phyloP scores from a whole-genome alignment of 2,329 filamentous ascomycete species.

The Fusarium praegraminearum region DNA sequence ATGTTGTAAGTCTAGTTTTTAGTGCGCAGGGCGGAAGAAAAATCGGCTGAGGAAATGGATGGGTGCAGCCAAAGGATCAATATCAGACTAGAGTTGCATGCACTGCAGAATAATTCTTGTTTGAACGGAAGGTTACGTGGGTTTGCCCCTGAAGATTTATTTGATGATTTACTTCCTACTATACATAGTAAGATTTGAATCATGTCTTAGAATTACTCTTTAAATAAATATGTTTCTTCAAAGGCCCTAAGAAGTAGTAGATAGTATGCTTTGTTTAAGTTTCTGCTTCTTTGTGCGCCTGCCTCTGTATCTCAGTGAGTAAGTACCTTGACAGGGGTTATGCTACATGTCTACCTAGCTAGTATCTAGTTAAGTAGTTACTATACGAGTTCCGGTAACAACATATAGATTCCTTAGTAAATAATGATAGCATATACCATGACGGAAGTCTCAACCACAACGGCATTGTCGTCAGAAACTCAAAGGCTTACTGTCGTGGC shows the following conservation, averaged over 20 bases:
- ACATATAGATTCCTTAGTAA: background rate
- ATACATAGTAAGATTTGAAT: background rate
- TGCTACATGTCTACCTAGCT: background rate
- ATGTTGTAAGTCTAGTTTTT: constrained; percentile 18
- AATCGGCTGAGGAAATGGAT: constrained; percentile 33
- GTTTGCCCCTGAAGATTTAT: background rate
- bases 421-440: constrained; percentile 6
- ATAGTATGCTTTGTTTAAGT: background rate
- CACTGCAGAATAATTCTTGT: constrained; percentile 21
- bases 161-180: background rate
- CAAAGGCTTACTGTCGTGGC: constrained; percentile 15
- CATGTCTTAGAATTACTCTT: background rate
- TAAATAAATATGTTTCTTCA: background rate
- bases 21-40: constrained; percentile 39
- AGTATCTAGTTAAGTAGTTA: background rate
- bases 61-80: constrained; percentile 22
- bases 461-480: constrained; percentile 9
- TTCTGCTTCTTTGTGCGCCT: background rate
- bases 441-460: constrained; percentile 13
- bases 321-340: background rate
- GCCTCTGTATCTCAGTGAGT: background rate
- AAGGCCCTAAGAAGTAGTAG: background rate
- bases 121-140: constrained; percentile 2
- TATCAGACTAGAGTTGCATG: constrained; percentile 16
- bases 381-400: background rate